Evolutionary conservation across 2,329 filamentous ascomycete species (phyloP), one percentile per base, ranked within the genome.

Genomic region (Talaromyces verruculosus): DNA sequence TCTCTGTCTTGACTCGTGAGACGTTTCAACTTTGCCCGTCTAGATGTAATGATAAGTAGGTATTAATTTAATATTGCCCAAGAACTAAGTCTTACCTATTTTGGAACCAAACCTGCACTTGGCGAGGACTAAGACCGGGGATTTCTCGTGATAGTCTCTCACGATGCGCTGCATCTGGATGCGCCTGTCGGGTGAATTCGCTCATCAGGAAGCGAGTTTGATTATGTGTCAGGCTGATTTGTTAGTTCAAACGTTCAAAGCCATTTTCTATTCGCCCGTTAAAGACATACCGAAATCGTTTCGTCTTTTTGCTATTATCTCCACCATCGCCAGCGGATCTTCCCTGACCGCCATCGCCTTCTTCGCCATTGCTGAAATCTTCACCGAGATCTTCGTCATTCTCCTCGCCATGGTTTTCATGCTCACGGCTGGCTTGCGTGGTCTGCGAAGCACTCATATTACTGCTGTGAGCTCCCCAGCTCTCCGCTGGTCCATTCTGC

Each of bases 71-170:
- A 7, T 17, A 28, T 8, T 37, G 7, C 10, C 28, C 8, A 41
- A 43, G 66, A 47, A 3, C 11, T 11, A 28, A 5, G 41, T 28
- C 84, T 72, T 85, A 97, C 93, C 93, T 88, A 79, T 98, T 98
- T 79, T 98, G 93, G 79, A 98, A 98, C 94, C 93, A 98, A 60
- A 98, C 93, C 78, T 98, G 93, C 28, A 98, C 94, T 76, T 98
- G 93, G 68, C 93, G 88, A 43, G 93, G 92, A 72, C 91, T 97
- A 59, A 98, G 81, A 0, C 93, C 94, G 37, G 94, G 93, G 55
- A 98, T 97, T 76, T 97, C 92, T 69, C 90, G 84, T 3, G 93
- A 94, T 43, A 98, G 83, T 57, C 92, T 86, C 76, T 97, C 93
- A 68, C 93, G 86, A 77, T 97, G 93, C 57, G 91, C 91, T 47